Base-by-base conservation (phyloP, 306 rosid species). In the Trifolium repens region DNA sequence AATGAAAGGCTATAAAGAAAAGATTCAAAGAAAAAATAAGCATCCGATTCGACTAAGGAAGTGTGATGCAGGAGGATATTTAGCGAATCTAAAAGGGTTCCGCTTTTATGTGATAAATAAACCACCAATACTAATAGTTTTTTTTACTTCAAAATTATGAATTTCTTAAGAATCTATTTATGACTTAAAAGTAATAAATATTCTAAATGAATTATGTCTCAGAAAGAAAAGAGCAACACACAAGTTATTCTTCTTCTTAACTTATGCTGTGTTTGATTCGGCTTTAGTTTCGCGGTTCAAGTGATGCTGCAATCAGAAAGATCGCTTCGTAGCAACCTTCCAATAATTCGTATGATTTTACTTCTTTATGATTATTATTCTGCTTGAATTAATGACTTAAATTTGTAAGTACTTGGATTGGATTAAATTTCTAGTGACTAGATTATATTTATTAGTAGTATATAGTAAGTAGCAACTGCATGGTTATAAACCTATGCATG, bases 321-420 rank as follows among this genome's bases (percentile, higher is more conserved):
- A 42, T 66, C 19, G 17, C 4, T 19, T 4, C 82, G 80, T 83
- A 80, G 84, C 77, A 66, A 75, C 73, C 83, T 85, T 74, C 78
- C 79, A 37, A 81, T 55, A 49, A 81, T 88, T 40, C 74, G 93
- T 90, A 86, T 67, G 91, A 13, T 67, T 67, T 43, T 9, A 43
- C 39, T 43, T 5, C 19, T 22, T 12, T 7, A 43, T 12, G 32
- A 55, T 22, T 24, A 34, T 32, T 43, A 34, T 61, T 61, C 67
- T 32, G 16, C 40, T 59, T 27, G 17, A 59, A n/a, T n/a, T n/a
- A n/a, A 55, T 9, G 1, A 22, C 14, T 53, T 16, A 16, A 53
- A 6, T 53, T 1, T 16, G 2, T 7, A 7, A 8, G 59, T 53
- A 26, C 59, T 1, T 57, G 35, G 8, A 4, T 57, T 57, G n/a